Conservation (phyloP, 352 stramenopile genomes). For the Phytophthora cajani region DNA sequence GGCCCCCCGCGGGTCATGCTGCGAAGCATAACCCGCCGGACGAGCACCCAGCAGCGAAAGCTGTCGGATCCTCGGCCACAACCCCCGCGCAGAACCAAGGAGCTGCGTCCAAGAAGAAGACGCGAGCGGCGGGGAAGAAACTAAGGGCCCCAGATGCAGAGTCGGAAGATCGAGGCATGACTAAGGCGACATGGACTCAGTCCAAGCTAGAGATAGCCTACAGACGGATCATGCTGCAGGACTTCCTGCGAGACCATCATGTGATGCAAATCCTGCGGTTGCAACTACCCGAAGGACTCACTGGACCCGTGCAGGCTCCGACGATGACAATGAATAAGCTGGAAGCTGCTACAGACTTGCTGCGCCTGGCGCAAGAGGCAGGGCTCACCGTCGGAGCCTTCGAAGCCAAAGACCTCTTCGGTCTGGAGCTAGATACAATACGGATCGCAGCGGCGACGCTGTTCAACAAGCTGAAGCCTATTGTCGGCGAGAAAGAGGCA, state of each 20-base stretch:
- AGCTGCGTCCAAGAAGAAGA: background rate
- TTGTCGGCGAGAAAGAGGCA: no score
- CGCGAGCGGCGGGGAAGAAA: background rate
- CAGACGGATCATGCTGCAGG: background rate
- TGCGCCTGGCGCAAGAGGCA: background rate
- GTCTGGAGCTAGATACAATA: background rate
- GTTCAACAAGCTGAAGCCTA: no score
- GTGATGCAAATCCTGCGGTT: background rate
- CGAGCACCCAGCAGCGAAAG: no score
- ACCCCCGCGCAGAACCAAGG: no score
- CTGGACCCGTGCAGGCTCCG: background rate
- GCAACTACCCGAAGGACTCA: background rate
- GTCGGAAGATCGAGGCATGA: background rate
- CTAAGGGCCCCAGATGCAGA: constrained; percentile 2
- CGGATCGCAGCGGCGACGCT: background rate
- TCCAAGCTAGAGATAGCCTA: background rate
- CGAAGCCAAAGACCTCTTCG: background rate
- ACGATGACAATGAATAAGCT: background rate
- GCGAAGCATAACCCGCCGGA: background rate
- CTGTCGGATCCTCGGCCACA: no score
- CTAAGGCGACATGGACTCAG: background rate
- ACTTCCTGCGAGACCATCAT: background rate
- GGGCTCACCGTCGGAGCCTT: background rate
- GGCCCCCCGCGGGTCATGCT: constrained; percentile 7
- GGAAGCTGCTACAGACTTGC: background rate